Evolutionary conservation across 495 filamentous ascomycete genomes (phyloP).

Genomic region (Penicillium crystallinum): DNA sequence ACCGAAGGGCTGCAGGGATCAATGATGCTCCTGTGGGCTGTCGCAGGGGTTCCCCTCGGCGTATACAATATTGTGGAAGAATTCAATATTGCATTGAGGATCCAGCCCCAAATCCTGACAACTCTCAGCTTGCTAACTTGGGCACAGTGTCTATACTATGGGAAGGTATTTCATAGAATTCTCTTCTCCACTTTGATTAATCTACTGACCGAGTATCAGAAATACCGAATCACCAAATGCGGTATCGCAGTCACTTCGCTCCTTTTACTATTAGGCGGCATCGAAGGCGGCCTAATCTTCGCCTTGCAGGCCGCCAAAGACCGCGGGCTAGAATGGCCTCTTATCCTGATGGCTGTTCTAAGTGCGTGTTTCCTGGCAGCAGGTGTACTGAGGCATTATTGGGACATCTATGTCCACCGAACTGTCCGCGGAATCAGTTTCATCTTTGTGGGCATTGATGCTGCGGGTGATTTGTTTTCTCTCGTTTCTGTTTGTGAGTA

Average conservation of each 20-base stretch:
- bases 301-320: slow-evolving; percentile 39
- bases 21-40: slow-evolving; percentile 67
- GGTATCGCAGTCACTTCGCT: slow-evolving; percentile 30
- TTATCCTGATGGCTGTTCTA: slow-evolving; percentile 55
- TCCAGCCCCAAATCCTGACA: slow-evolving; percentile 60
- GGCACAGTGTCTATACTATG: slow-evolving; percentile 61
- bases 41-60: slow-evolving; percentile 57
- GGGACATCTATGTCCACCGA: slow-evolving; percentile 53
- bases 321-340: slow-evolving; percentile 43
- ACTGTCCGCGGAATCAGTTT: slow-evolving; percentile 63
- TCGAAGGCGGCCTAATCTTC: slow-evolving; percentile 49
- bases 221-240: slow-evolving; percentile 42
- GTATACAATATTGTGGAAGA: slow-evolving; percentile 59
- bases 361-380: slow-evolving; percentile 52
- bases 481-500: slow-evolving; percentile 48
- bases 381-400: slow-evolving; percentile 52
- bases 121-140: slow-evolving; percentile 57
- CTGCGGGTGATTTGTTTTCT: slow-evolving; percentile 57
- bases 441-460: slow-evolving; percentile 61
- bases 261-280: slow-evolving; percentile 43
- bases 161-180: slow-evolving; percentile 32
- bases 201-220: slow-evolving; percentile 24
- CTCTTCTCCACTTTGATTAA: no score
- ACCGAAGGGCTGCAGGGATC: slow-evolving; percentile 54
- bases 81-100: slow-evolving; percentile 54